Evolutionary conservation across 306 rosid species (phyloP).

Genomic region (Acacia confusa): DNA sequence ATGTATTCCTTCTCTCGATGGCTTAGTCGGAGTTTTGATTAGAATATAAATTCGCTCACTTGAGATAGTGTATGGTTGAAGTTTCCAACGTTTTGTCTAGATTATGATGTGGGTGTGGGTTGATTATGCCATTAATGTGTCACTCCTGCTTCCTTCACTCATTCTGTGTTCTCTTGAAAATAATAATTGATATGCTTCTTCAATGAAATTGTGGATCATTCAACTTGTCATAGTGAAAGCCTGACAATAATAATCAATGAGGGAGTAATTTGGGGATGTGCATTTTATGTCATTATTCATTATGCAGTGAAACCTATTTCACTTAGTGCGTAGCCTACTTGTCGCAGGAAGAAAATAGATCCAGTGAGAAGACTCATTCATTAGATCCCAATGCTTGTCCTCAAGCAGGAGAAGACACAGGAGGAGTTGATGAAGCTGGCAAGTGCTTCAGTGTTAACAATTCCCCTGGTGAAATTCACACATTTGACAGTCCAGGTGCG

Average conservation of each 20-base stretch:
- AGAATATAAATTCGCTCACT: not conserved
- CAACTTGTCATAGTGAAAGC: not conserved
- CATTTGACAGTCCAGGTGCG: not conserved
- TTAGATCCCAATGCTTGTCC: slow-evolving; percentile 30
- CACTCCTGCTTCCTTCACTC: not conserved
- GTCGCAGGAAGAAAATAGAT: slow-evolving; percentile 21
- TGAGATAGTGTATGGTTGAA: not conserved
- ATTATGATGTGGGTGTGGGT: slow-evolving; percentile 2
- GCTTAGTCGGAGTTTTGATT: not conserved
- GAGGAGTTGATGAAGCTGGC: not conserved
- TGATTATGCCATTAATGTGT: not conserved
- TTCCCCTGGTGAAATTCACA: not conserved
- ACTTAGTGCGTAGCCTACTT: not conserved
- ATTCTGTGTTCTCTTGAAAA: not conserved
- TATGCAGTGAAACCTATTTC: not conserved
- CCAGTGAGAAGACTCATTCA: not conserved
- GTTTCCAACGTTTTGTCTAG: not conserved
- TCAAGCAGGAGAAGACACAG: not conserved
- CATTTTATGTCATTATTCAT: not conserved
- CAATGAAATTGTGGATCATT: slow-evolving; percentile 8
- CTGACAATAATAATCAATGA: not conserved
- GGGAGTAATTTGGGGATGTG: not conserved
- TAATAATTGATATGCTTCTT: slow-evolving; percentile 3
- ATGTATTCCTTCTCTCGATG: not conserved
- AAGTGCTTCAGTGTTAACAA: not conserved